These are phyloP conservation scores for Theobroma cacao DNA, from an alignment of 345 rosid species.

Conservation along the genomic window DNA sequence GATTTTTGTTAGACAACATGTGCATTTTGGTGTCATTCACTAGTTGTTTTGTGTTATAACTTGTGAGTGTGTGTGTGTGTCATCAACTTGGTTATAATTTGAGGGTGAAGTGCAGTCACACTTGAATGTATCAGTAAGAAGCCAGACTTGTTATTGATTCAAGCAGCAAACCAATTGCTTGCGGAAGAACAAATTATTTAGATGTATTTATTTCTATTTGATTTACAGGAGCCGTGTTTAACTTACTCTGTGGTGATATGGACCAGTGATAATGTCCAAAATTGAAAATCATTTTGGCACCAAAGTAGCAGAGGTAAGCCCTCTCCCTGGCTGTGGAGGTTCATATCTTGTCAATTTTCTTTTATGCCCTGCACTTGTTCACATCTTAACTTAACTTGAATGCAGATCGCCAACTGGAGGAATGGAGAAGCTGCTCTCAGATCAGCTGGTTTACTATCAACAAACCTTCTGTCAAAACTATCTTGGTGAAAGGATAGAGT, in stretches of 20 bases:
- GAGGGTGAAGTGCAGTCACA: no score
- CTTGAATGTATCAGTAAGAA: no score
- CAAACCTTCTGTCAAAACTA: neutral
- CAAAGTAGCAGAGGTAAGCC: slow-evolving; percentile 48
- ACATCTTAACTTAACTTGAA: neutral
- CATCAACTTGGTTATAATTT: neutral
- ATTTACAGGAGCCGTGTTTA: slow-evolving; percentile 83
- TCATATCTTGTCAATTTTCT: neutral
- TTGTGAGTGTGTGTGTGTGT: neutral
- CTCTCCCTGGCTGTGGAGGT: neutral
- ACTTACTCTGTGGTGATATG: slow-evolving; percentile 45
- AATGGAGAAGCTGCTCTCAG: slow-evolving; percentile 46
- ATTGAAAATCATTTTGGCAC: slow-evolving; percentile 66
- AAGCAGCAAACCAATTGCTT: neutral
- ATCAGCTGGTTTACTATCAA: slow-evolving; percentile 49
- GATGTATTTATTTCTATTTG: neutral
- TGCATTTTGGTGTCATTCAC: neutral
- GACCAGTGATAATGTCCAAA: slow-evolving; percentile 59
- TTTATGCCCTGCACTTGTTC: neutral
- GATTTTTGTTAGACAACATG: neutral
- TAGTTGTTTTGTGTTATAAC: neutral
- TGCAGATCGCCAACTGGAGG: slow-evolving; percentile 47
- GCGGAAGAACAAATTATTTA: neutral
- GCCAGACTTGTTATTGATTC: neutral
- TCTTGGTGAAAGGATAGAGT: no score